Base-by-base conservation (phyloP, 1,284 basidiomycete species). In the Melampsora americana region DNA sequence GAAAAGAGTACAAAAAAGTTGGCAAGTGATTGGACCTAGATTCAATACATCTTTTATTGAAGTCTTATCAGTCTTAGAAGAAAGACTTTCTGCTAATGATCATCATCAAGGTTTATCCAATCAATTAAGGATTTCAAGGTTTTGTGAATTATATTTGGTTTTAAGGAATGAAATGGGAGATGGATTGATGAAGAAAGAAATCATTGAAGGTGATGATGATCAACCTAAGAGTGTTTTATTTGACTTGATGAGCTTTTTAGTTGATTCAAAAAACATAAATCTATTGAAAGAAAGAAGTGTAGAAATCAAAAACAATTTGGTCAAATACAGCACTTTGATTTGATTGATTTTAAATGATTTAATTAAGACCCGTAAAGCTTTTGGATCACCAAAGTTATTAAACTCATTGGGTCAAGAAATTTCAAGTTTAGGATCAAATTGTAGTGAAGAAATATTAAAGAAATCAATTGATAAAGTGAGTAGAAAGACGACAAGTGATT, bases 71-170 rank as follows among this genome's bases (percentile, higher is more conserved):
- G 42, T 23, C 12, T 48, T 73, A 2, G 69, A 71, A 39, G 7
- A 56, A 59, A 35, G 42, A 35, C 61, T 62, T 32, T 16, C 61
- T 39, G 30, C 18, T 35, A 64, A 50, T 30, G 28, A 23, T 20
- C 28, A 16, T 14, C n/a, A 53, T 32, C 23, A n/a, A 3, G 39
- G 50, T 16, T n/a, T 42, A 12, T 26, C 16, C 14, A 32, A 35
- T 48, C 28, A 23, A 11, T 23, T 44, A n/a, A 71, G 60, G 18
- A 61, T 71, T n/a, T 68, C 66, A 1, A 68, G 61, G 69, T 73
- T 73, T 59, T 61, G 46, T 26, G n/a, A 39, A 39, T 62, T 73
- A n/a, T 73, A 73, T 56, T 6, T 9, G 18, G 53, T 73, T 30
- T 61, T 73, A 12, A 65, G 28, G 48, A 60, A 66, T 28, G 70